Percentiles rank a stretch among this genome's conserved stretches.
Evolutionary conservation across 2,329 filamentous ascomycete species (phyloP).

Genomic region (Blastomyces parvus): DNA sequence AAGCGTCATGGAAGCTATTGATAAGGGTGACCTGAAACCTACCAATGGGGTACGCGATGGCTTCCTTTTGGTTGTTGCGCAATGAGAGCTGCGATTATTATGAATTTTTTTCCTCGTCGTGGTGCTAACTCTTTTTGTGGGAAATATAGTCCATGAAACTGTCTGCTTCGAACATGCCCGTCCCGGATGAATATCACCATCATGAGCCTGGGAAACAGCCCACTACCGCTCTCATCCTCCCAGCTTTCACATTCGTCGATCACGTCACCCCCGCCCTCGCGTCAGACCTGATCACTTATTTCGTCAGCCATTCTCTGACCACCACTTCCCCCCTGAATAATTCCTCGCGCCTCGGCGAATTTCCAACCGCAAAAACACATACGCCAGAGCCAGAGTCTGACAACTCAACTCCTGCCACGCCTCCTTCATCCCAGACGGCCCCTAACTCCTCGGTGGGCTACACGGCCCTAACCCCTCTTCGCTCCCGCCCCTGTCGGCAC

Average conservation of each 20-base stretch:
- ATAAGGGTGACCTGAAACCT: slow-evolving; percentile 33
- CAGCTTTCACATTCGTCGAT: slow-evolving; percentile 72
- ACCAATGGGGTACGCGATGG: slow-evolving; percentile 33
- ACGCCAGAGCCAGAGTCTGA: slow-evolving; percentile 10
- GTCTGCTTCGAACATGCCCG: slow-evolving; percentile 82
- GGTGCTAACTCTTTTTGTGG: not conserved
- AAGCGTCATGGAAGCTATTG: slow-evolving; percentile 70
- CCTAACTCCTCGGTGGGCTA: slow-evolving; percentile 13
- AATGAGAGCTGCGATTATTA: not conserved
- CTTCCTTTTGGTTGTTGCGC: not conserved
- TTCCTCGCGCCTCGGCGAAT: not conserved
- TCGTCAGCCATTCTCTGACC: slow-evolving; percentile 63
- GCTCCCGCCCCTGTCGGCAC: slow-evolving; percentile 64
- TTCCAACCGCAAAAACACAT: not conserved
- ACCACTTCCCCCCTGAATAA: slow-evolving; percentile 53
- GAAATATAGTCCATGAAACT: slow-evolving; percentile 65
- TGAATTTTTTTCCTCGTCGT: no score
- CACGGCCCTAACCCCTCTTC: slow-evolving; percentile 36
- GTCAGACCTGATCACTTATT: slow-evolving; percentile 58
- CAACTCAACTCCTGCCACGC: slow-evolving; percentile 4
- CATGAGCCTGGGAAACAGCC: slow-evolving; percentile 50
- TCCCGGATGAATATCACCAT: slow-evolving; percentile 55
- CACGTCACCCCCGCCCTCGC: slow-evolving; percentile 70
- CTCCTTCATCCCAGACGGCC: slow-evolving; percentile 13
- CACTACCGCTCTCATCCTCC: slow-evolving; percentile 73